Percentiles rank a stretch among this genome's conserved stretches.
Evolutionary conservation across 2,329 filamentous ascomycete species (phyloP).

Genomic region (Calonectria pteridis): DNA sequence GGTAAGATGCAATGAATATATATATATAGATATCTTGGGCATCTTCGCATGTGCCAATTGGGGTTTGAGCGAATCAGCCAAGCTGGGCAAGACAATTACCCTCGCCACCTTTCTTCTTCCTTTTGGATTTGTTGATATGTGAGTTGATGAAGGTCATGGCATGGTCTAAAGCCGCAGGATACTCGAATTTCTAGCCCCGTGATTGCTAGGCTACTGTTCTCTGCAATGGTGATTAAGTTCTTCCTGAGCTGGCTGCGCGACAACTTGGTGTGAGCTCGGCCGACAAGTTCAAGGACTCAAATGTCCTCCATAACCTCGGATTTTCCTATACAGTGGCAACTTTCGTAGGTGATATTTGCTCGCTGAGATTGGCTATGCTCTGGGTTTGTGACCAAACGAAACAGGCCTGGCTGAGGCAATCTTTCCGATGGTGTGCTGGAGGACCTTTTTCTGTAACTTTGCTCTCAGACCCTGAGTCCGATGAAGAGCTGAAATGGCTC

Average conservation of each 20-base stretch:
- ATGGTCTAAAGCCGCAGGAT: neutral
- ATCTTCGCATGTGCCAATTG: neutral
- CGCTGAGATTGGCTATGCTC: neutral
- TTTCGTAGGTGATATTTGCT: neutral
- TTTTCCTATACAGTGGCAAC: no score
- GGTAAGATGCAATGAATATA: neutral
- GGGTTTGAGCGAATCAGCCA: neutral
- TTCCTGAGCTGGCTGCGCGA: neutral
- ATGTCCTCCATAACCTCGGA: neutral
- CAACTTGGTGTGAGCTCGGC: neutral
- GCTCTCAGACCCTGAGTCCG: no score
- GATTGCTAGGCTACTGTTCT: neutral
- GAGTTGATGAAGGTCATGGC: neutral
- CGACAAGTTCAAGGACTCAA: neutral
- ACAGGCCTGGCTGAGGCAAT: no score
- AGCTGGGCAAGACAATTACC: neutral
- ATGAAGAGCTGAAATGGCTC: neutral
- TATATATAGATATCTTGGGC: neutral
- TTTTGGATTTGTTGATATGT: neutral
- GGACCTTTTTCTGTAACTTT: accelerated
- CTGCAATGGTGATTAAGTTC: neutral
- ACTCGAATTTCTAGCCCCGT: neutral
- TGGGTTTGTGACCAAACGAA: neutral
- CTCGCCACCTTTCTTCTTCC: neutral
- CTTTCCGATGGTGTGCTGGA: no score